Evolutionary conservation across 345 rosid genomes (phyloP), one percentile per base, ranked within the genome.

Genomic region (Brassica incana): DNA sequence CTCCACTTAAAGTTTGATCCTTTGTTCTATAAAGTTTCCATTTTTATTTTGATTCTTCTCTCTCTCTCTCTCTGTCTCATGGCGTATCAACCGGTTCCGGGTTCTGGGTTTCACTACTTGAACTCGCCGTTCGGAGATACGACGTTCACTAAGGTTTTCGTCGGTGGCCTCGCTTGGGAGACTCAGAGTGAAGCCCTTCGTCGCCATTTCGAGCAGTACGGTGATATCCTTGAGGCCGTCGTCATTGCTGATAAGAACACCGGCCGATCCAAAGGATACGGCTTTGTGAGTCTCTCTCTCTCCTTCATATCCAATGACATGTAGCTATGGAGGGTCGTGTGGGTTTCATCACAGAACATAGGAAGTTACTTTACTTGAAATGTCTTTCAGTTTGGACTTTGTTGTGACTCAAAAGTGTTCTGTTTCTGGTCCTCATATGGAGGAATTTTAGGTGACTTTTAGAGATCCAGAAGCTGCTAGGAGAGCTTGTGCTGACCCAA

Each of bases 211-310:
- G 93, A 93, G 75, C 96, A 85, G 81, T 93, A 81, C 18, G 99
- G 99, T 23, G 97, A 93, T 14, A 93, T 95, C 83, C 86, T 90
- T 4, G 99, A 95, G 82, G 99, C 98, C 33, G 95, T 91, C 38
- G 99, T 95, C 48, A 91, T 95, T 84, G 77, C 91, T 30, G 99
- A 95, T 77, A 95, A 95, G 88, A 91, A 90, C 81, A 90, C 94
- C 27, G 96, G 92, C 71, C 93, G 99, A 75, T 95, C 99, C 84
- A 95, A 90, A 86, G 99, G 99, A 78, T 95, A 95, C 52, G 99
- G 99, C 58, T 95, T 95, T 85, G 99, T 95, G 90, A 91, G 99
- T 90, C 72, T 81, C 77, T 58, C 50, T 43, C 54, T 29, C 78
- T 68, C 59, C 32, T 65, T 63, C 52, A 30, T 32, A 56, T 76